Evolutionary conservation across 371 early-diverging fungal species (phyloP).

Genomic region (Mucor velutinosus): DNA sequence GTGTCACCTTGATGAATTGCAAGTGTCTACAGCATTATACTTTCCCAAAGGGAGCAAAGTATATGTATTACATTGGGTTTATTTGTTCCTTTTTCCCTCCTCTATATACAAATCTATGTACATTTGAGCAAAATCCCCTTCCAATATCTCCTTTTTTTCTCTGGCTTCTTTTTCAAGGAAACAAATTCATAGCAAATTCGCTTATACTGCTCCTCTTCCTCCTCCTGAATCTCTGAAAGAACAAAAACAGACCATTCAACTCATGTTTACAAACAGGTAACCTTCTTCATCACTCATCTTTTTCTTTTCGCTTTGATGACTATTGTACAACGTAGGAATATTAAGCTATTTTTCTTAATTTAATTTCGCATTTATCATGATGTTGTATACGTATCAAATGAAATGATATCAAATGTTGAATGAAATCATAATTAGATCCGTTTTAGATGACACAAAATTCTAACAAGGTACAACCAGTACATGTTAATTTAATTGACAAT

Average conservation of each 20-base stretch:
- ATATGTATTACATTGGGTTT: constrained; percentile 1
- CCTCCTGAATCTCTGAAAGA: not conserved
- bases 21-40: not conserved
- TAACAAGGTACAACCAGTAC: not conserved
- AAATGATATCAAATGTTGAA: no score
- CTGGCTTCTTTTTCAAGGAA: not conserved
- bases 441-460: not conserved
- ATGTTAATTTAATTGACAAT: not conserved
- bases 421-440: not conserved
- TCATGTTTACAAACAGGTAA: not conserved
- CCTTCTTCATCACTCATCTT: not conserved
- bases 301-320: not conserved
- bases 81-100: not conserved
- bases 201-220: not conserved
- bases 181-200: not conserved
- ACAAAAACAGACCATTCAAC: not conserved
- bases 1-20: constrained; percentile 2
- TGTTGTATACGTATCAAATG: not conserved
- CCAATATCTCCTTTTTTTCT: not conserved
- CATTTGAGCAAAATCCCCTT: not conserved
- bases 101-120: not conserved
- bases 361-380: not conserved
- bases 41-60: constrained; percentile 11
- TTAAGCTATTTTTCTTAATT: not conserved
- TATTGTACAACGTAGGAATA: not conserved